Base-by-base conservation (phyloP, 768 basidiomycete genomes). In the Calocera cornea region DNA sequence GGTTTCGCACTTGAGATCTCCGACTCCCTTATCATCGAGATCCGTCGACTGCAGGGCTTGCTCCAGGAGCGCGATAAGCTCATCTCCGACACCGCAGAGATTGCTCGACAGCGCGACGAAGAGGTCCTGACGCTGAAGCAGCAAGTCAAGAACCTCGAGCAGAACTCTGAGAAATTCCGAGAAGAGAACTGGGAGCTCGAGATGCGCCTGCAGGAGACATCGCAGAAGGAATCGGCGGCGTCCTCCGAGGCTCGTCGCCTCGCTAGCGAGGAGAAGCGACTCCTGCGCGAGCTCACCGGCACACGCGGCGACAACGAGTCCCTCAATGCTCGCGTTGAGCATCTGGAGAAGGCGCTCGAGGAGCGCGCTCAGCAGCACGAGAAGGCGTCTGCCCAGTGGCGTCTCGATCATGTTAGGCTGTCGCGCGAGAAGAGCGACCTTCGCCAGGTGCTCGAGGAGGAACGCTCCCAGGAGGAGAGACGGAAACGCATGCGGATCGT, bases 161-260 rank as follows among this genome's bases (percentile, higher is more conserved):
- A 22, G 87, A 88, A 17, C 82, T 95, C n/a, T 81, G 85, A 97
- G 76, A 92, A 93, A 70, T 95, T 87, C 85, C 93, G 93, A 78
- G 95, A 98, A 78, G 93, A 95, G 78, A 98, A 97, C 76, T 98
- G 97, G 97, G 95, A 98, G 74, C 86, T 97, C 67, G 95, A 98
- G 79, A 93, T 97, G 64, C 84, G 84, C 17, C 80, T 93, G 33
- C 95, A 98, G 75, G 94, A 97, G 68, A 82, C 94, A 27, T 87
- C 87, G 41, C 78, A 83, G 0, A 86, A 90, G 70, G 80, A 89
- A 54, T 74, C 82, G 34, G 87, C 89, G 64, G 82, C 85, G 1
- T 86, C 90, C 70, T 77, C 86, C 19, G 80, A 86, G 8, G 77
- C 82, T 2, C 82, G 85, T 70, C 87, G 90, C 50, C 79, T 90